Conservation (phyloP, 257 asterid genomes). For the Misopates orontium region DNA sequence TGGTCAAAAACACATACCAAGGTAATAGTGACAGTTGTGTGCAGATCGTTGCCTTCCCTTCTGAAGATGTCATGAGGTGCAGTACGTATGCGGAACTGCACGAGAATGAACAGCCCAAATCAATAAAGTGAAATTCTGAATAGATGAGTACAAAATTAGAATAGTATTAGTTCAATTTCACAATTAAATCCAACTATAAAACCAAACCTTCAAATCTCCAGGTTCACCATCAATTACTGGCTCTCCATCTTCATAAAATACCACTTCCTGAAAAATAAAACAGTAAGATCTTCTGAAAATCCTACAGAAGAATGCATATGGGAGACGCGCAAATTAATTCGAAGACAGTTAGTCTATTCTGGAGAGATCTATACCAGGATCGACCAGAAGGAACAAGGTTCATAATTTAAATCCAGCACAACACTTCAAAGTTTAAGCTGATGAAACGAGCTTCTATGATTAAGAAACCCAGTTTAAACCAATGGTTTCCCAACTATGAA, state of each 20-base stretch:
- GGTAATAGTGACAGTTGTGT: slow-evolving; percentile 72
- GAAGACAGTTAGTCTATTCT: background rate
- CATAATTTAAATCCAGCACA: background rate
- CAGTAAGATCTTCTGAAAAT: slow-evolving; percentile 8
- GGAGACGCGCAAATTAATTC: background rate
- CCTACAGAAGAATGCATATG: slow-evolving; percentile 1
- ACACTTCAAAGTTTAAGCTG: background rate
- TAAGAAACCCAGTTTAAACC: background rate
- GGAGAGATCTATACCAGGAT: background rate
- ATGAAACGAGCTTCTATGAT: background rate
- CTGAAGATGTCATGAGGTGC: slow-evolving; percentile 86
- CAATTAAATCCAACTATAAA: slow-evolving; percentile 14
- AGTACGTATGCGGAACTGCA: slow-evolving; percentile 83
- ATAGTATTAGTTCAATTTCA: background rate
- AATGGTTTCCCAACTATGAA: background rate
- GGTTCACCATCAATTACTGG: slow-evolving; percentile 94
- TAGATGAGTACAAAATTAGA: slow-evolving; percentile 14
- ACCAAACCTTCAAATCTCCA: slow-evolving; percentile 88
- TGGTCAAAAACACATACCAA: slow-evolving; percentile 48
- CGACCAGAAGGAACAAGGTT: background rate
- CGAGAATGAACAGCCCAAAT: slow-evolving; percentile 7
- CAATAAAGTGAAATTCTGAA: slow-evolving; percentile 2
- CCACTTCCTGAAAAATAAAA: slow-evolving; percentile 65
- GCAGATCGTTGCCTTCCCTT: slow-evolving; percentile 91
- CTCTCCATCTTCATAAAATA: slow-evolving; percentile 94